Base-by-base conservation (phyloP, 2,329 filamentous ascomycete species). In the Phaeosphaeria sp. region DNA sequence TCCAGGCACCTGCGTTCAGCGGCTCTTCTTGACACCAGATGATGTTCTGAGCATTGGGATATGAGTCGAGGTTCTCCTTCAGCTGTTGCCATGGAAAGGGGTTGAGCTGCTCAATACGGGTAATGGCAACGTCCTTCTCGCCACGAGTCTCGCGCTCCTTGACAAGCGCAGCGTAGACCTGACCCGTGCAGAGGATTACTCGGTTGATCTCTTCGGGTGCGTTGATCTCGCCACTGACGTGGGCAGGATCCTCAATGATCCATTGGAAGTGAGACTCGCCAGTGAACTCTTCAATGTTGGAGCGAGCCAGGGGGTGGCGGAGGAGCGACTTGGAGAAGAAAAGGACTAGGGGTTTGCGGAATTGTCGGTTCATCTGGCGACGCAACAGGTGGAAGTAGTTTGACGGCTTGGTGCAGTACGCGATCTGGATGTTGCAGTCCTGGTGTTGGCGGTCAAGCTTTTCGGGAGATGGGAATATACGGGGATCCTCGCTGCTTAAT, bases 361-460 rank as follows among this genome's bases (percentile, higher is more conserved):
- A 99, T 78, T 99, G 94, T 74, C 95, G 89, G 86, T 98, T 93
- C 89, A 99, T 97, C 83, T 99, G 95, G 80, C 95, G 89, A 77
- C 95, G 91, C 64, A 99, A 87, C 67, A 95, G 89, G 81, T 99
- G 95, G 89, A 99, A 99, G 77, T 96, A 80, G 81, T 99, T 99
- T 65, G 94, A 87, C 25, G 95, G 95, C 47, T 90, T 91, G n/a
- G 95, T 99, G 88, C 96, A 93, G 84, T 95, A 97, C 55, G 89
- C 93, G 77, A 99, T 91, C 83, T 99, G 95, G 89, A 99, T 96
- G 83, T 99, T 99, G 86, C 93, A 97, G 82, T 99, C 95, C 83
- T 99, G 95, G 83, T 99, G 95, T 81, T 98, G 95, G 69, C 95
- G 92, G 54, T 96, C 89, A 60, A 98, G 87, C 84, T 95, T 97